phyloP scores from a whole-genome alignment of 2,329 filamentous ascomycete genomes.

The Zasmidium cellare region DNA sequence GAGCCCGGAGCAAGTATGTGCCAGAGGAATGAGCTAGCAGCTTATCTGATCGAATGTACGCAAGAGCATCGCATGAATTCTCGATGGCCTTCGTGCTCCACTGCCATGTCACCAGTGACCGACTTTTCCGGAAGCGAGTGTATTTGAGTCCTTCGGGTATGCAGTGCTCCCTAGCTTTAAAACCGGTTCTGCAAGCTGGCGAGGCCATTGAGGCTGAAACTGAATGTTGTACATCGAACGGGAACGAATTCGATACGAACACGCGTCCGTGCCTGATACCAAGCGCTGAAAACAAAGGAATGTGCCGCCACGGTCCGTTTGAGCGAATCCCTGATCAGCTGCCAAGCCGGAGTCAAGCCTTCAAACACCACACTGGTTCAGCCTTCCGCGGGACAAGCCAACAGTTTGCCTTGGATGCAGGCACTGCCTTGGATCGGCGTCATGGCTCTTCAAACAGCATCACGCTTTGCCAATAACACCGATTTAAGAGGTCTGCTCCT shows the following conservation, averaged over 20 bases:
- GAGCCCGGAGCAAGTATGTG: slow-evolving; percentile 32
- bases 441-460: too few relatives aligned
- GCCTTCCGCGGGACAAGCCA: background rate
- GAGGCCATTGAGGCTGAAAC: too few relatives aligned
- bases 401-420: too few relatives aligned
- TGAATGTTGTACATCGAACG: background rate
- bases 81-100: background rate
- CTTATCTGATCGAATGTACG: too few relatives aligned
- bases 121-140: background rate
- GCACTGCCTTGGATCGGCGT: too few relatives aligned
- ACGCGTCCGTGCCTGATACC: background rate
- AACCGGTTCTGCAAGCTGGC: too few relatives aligned
- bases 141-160: too few relatives aligned
- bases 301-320: background rate
- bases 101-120: background rate
- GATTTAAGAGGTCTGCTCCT: background rate
- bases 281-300: background rate
- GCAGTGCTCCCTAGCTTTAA: too few relatives aligned
- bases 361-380: background rate
- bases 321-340: background rate
- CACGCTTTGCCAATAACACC: too few relatives aligned
- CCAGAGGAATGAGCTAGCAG: background rate
- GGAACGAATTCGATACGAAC: background rate
- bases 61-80: too few relatives aligned
- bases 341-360: background rate